phyloP scores from a whole-genome alignment of 495 filamentous ascomycete genomes.

The Aspergillus cristatus region DNA sequence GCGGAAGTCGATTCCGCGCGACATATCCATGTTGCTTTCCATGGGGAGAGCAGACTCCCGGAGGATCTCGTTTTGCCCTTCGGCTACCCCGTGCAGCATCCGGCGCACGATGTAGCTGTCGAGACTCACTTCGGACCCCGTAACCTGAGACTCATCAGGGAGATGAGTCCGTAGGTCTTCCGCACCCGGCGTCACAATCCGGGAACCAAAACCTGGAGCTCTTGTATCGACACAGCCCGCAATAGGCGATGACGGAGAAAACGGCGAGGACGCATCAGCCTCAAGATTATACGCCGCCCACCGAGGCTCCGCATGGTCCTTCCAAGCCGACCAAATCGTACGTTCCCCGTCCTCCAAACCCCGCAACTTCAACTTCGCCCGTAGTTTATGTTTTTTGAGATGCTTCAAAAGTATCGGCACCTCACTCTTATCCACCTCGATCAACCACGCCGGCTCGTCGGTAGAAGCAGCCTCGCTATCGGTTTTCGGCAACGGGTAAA shows the following conservation, averaged over 20 bases:
- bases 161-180: conserved; percentile 31
- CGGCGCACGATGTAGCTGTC: conserved; percentile 57
- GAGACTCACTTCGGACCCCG: conserved; percentile 26
- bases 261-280: conserved; percentile 22
- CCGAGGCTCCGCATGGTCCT: conserved; percentile 28
- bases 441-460: conserved; percentile 53
- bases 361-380: conserved; percentile 63
- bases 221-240: conserved; percentile 51
- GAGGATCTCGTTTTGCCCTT: conserved; percentile 72
- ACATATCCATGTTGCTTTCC: conserved; percentile 77
- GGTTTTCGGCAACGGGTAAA: conserved; percentile 54
- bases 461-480: conserved; percentile 8
- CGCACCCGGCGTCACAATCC: conserved; percentile 40
- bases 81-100: conserved; percentile 69
- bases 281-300: conserved; percentile 40
- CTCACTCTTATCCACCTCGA: conserved; percentile 70
- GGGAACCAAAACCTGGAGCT: conserved; percentile 58
- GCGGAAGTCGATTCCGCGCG: conserved; percentile 75
- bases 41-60: conserved; percentile 61
- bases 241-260: conserved; percentile 14
- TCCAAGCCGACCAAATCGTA: conserved; percentile 62
- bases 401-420: conserved; percentile 53
- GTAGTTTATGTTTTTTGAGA: conserved; percentile 73
- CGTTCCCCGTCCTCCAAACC: conserved; percentile 53
- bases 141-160: conserved; percentile 25